Evolutionary conservation across 164 flowering plant genomes (phyloP), one percentile per base, ranked within the genome.

Genomic region (Annona squamosa): DNA sequence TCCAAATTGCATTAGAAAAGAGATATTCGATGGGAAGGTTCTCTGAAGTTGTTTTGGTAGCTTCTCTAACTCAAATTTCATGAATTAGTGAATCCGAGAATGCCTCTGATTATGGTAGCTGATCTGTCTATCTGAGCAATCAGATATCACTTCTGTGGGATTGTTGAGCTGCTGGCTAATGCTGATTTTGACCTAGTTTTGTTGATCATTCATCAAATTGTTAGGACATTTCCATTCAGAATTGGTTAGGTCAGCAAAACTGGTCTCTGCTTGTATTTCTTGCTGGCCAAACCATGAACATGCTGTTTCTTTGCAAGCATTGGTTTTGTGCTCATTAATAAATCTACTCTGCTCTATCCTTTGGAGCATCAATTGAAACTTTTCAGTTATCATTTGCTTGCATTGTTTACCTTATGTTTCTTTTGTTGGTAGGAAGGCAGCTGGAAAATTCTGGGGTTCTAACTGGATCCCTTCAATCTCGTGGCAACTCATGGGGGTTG

Each of bases 401-500:
- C 42, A 65, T 2, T 65, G 18, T 5, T 4, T 17, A 46, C 62
- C 46, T 72, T 71, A 16, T 17, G 16, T 42, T 62, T 41, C 13
- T 52, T 70, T 75, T 57, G 66, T 77, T 82, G 79, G 69, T 84
- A 91, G 99, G 99, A 73, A 85, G 75, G 84, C 87, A 91, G 69
- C 83, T 95, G 63, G 99, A 93, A 81, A 91, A 88, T 19, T 86
- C 95, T 48, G 97, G 97, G 44, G 98, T 96, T 72, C 79, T 96
- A 7, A 93, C 71, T 78, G 98, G 91, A 59, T 90, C 97, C 57
- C 88, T 90, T 67, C 85, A 87, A 18, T 87, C 92, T 44, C 77
- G 97, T 59, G 87, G 93, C 76, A 89, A 93, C 77, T 90, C 95
- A 13, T 96, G 99, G 99, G 97, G 99, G 48, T 80, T 93, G 79